These are phyloP conservation scores for Heimioporus sp. DNA, from an alignment of 768 basidiomycete species.

Conservation along the genomic window DNA sequence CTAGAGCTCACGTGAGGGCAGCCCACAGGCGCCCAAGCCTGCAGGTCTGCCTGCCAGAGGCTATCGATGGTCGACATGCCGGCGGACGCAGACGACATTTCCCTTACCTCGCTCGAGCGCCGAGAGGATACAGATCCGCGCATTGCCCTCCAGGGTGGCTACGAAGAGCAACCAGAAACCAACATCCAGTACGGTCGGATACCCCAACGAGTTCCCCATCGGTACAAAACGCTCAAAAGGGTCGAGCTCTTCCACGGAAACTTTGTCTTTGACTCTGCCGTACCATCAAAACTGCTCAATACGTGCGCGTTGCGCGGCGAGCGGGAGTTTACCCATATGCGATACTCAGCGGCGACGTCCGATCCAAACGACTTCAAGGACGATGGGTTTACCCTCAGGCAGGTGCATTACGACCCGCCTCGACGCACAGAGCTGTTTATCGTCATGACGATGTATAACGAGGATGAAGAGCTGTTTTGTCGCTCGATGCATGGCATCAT, in stretches of 20 bases:
- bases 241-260: constrained; percentile 94
- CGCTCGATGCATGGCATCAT: constrained; percentile 96
- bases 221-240: constrained; percentile 93
- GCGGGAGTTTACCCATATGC: constrained; percentile 93
- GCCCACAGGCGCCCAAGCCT: too few relatives aligned
- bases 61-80: too few relatives aligned
- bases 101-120: constrained; percentile 40
- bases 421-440: constrained; percentile 93
- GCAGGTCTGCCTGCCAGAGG: too few relatives aligned
- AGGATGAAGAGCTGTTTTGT: constrained; percentile 87
- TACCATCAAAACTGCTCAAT: constrained; percentile 87
- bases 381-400: constrained; percentile 81
- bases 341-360: constrained; percentile 93
- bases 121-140: constrained; percentile 3
- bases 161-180: constrained; percentile 37
- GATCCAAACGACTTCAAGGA: constrained; percentile 92
- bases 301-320: constrained; percentile 76
- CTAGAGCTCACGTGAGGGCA: too few relatives aligned
- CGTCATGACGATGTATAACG: constrained; percentile 98
- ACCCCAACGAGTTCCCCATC: constrained; percentile 83
- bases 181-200: constrained; percentile 88
- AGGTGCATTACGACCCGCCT: constrained; percentile 88
- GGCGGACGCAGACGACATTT: constrained; percentile 61
- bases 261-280: constrained; percentile 85
- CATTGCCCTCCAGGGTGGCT: constrained; percentile 46